These are phyloP conservation scores for Pisolithus tinctorius DNA, from an alignment of 768 basidiomycete genomes.

Conservation along the genomic window DNA sequence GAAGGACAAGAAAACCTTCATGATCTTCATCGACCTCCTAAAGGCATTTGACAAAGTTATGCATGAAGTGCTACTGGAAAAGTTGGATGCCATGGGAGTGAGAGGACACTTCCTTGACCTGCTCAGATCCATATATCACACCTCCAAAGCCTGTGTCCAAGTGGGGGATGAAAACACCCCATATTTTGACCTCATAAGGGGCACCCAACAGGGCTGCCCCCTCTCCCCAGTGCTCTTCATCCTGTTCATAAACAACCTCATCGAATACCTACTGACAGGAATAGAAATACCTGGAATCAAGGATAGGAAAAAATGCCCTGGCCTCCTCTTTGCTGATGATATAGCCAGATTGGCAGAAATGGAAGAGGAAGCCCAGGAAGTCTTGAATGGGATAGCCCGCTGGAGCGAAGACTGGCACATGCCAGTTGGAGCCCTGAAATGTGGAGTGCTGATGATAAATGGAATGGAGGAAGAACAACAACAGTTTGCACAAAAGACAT, in stretches of 20 bases:
- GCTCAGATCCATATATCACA: not conserved
- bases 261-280: not conserved
- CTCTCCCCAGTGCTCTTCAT: not conserved
- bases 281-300: not conserved
- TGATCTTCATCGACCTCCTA: slow-evolving; percentile 6
- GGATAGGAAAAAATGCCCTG: not conserved
- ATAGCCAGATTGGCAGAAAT: too few relatives aligned
- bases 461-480: too few relatives aligned
- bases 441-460: too few relatives aligned
- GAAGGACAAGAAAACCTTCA: not conserved
- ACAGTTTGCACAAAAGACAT: too few relatives aligned
- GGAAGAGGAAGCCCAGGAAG: too few relatives aligned
- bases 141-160: not conserved
- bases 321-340: too few relatives aligned
- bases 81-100: slow-evolving; percentile 2
- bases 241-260: not conserved
- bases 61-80: slow-evolving; percentile 5
- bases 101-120: not conserved
- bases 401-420: too few relatives aligned
- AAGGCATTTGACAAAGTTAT: slow-evolving; percentile 8
- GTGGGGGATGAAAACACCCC: not conserved
- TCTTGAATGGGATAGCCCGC: too few relatives aligned
- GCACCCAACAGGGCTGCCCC: not conserved
- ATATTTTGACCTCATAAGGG: not conserved
- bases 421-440: too few relatives aligned